phyloP scores from a whole-genome alignment of 345 rosid genomes.

The Gossypioides kirkii region DNA sequence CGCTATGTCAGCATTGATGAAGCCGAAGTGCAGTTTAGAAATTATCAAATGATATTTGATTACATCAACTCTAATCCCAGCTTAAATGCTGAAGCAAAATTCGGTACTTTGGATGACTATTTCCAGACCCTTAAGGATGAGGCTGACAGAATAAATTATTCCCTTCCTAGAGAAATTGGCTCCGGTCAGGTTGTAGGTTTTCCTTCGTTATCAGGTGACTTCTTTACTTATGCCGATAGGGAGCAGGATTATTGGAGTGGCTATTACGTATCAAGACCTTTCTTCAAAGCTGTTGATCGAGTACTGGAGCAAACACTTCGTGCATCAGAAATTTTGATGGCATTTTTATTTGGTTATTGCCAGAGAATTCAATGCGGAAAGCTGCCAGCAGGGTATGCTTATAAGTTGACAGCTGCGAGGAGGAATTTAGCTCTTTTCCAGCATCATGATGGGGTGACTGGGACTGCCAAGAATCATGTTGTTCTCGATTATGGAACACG shows the following conservation, averaged over 20 bases:
- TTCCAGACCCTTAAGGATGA: slow-evolving; percentile 73
- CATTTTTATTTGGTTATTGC: slow-evolving; percentile 82
- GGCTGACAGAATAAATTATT: slow-evolving; percentile 77
- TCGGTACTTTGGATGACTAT: slow-evolving; percentile 93
- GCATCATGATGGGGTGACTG: slow-evolving; percentile 99
- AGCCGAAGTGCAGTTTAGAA: slow-evolving; percentile 92
- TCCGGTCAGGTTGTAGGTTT: slow-evolving; percentile 75
- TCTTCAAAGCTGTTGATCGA: slow-evolving; percentile 97
- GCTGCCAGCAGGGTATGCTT: slow-evolving; percentile 60
- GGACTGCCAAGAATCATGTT: slow-evolving; percentile 94
- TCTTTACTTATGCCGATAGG: slow-evolving; percentile 94
- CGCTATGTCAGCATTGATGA: slow-evolving; percentile 73
- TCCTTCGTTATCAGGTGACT: slow-evolving; percentile 96
- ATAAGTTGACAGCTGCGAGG: slow-evolving; percentile 92
- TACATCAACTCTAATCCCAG: slow-evolving; percentile 84
- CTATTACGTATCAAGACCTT: slow-evolving; percentile 95
- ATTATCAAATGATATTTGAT: slow-evolving; percentile 86
- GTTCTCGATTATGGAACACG: slow-evolving; percentile 85
- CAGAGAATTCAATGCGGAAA: slow-evolving; percentile 84
- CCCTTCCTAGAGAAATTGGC: slow-evolving; percentile 77
- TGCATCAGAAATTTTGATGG: slow-evolving; percentile 84
- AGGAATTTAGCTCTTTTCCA: slow-evolving; percentile 97
- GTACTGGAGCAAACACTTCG: slow-evolving; percentile 88
- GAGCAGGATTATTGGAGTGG: slow-evolving; percentile 99
- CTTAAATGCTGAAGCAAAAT: slow-evolving; percentile 76